Evolutionary conservation across 768 basidiomycete species (phyloP), one percentile per base, ranked within the genome.

Genomic region (Leccinum incarnatum): DNA sequence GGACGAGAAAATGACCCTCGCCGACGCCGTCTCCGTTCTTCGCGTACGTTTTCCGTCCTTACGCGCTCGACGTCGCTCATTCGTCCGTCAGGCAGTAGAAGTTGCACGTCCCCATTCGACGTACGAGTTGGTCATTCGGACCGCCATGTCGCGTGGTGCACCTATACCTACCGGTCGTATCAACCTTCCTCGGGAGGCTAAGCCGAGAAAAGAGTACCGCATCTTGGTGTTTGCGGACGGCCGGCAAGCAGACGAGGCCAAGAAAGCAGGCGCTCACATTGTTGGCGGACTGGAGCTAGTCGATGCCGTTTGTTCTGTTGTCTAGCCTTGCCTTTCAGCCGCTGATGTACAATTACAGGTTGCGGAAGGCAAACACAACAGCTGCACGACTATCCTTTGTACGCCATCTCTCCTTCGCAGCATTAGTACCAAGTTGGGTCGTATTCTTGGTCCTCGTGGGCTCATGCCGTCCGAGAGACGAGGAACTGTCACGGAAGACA

Each of bases 151-250:
- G 57, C 87, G 87, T 69, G 91, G 92, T 65, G 78, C 88, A 47
- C 82, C 91, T 27, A 86, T 96, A 17, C 91, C 96, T 9, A 91
- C 93, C 70, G 97, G 97, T 3, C 89, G 94, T 62, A 86, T 95
- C 53, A 87, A 83, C 64, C 81, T 98, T 51, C 93, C 95, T 0
- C 78, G 86, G 51, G 92, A 95, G 66, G 83, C 89, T 40, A 92
- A 91, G 67, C 72, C 83, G 27, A 85, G 83, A 65, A 68, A 78
- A 34, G 83, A 87, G 65, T 89, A 91, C 60, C 86, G 82, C 56
- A 87, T 98, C 55, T 81, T 97, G n/a, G 94, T 96, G 30, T 98
- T 98, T 67, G 95, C 95, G 4, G 91, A 94, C 65, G 93, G 93
- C 5, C 79, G 85, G 56, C 79, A 83, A 53, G 92, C 89, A 17